Evolutionary conservation across 192 early-diverging fungal genomes (phyloP).

Genomic region (Mortierella antarctica): DNA sequence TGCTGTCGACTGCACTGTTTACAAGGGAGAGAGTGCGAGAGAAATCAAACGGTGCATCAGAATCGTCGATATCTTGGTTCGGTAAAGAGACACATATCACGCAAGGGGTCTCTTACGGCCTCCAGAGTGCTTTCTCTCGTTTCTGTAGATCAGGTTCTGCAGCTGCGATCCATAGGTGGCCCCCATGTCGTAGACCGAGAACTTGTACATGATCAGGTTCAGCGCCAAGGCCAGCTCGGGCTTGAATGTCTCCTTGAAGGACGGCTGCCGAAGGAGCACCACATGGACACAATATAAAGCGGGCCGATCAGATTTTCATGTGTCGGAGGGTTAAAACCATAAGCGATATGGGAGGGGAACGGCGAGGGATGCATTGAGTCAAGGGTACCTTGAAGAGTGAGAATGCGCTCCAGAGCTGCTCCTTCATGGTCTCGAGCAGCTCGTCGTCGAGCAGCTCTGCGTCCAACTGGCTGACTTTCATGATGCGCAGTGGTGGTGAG

Average conservation of each 20-base stretch:
- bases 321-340: conserved; percentile 6
- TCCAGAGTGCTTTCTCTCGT: conserved; percentile 70
- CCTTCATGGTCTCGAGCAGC: conserved; percentile 78
- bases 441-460: conserved; percentile 85
- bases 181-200: conserved; percentile 77
- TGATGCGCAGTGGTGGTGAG: conserved; percentile 65
- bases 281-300: background rate
- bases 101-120: conserved; percentile 56
- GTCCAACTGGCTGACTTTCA: conserved; percentile 88
- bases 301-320: conserved; percentile 11
- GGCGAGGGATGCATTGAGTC: background rate
- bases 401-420: conserved; percentile 79
- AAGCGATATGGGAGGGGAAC: background rate
- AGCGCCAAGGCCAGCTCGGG: conserved; percentile 78
- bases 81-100: background rate
- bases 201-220: conserved; percentile 75
- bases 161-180: conserved; percentile 86
- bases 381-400: conserved; percentile 70
- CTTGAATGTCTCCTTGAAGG: conserved; percentile 71
- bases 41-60: background rate
- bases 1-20: conserved; percentile 66
- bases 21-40: background rate
- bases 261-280: conserved; percentile 45
- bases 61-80: no score
- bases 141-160: conserved; percentile 86